Evolutionary conservation across 768 basidiomycete genomes (phyloP).

Genomic region (Brasilioporus rufonigricans): DNA sequence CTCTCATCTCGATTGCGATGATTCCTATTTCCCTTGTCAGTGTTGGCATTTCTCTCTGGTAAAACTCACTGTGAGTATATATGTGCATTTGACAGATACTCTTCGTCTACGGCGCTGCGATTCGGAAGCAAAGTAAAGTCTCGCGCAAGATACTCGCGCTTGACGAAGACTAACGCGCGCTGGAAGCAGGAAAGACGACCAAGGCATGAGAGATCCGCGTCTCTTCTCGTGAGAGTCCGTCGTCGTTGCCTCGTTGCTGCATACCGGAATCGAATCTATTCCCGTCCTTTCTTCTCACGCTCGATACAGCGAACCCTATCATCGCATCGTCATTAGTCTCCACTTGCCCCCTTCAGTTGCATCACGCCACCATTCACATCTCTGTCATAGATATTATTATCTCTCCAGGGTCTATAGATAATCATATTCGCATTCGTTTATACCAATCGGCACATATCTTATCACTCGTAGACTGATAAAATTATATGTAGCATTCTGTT

Average conservation of each 20-base stretch:
- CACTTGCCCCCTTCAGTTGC: background rate
- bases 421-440: background rate
- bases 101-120: constrained; percentile 31
- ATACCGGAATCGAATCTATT: no score
- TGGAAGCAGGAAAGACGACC: constrained; percentile 1
- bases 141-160: constrained; percentile 22
- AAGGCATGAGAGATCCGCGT: background rate
- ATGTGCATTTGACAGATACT: constrained; percentile 19
- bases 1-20: constrained; percentile 49
- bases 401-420: background rate
- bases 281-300: background rate
- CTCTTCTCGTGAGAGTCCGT: background rate
- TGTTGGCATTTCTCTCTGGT: no score
- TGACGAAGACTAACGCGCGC: constrained; percentile 9
- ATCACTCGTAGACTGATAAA: background rate
- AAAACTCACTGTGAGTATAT: no score
- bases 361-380: background rate
- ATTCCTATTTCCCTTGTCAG: constrained; percentile 61
- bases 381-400: background rate
- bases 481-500: no score
- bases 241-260: no score
- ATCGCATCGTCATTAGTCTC: no score
- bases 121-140: constrained; percentile 32
- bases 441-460: background rate
- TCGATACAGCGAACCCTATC: background rate